A percentile compares a stretch with the other conserved stretches of the same genome.
These are phyloP conservation scores for Nissolia schottii DNA, from an alignment of 306 rosid species.

Conservation along the genomic window DNA sequence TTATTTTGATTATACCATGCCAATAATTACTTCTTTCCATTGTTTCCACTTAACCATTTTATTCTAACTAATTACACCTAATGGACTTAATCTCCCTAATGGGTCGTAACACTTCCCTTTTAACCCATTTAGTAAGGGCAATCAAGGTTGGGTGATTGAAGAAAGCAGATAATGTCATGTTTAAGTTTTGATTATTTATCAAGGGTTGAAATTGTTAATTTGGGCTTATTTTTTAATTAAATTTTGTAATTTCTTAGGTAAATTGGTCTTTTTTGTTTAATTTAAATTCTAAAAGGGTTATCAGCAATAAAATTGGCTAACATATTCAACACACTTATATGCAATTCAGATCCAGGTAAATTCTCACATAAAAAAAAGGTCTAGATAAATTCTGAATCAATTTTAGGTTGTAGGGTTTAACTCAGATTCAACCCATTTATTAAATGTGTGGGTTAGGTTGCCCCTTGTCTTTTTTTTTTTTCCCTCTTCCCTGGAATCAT, in stretches of 20 bases:
- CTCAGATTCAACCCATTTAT: neutral
- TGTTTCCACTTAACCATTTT: neutral
- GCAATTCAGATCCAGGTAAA: no score
- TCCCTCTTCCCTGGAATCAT: neutral
- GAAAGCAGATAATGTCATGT: neutral
- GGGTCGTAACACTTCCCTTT: neutral
- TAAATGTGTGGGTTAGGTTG: neutral
- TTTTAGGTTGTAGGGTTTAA: neutral
- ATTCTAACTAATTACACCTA: no score
- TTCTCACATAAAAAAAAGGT: no score
- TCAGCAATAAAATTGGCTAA: neutral
- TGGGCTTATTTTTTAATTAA: neutral
- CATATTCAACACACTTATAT: neutral
- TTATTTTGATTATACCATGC: neutral
- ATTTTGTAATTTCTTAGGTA: neutral
- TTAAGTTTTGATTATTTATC: neutral
- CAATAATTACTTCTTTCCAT: neutral
- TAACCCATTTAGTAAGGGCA: neutral
- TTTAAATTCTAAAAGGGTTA: neutral
- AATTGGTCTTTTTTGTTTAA: neutral
- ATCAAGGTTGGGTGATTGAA: constrained; percentile 5
- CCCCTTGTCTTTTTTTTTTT: neutral
- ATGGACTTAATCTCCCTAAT: no score
- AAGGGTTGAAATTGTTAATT: neutral
- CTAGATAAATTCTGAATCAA: neutral